Evolutionary conservation across 805 yeast species (phyloP), one percentile per base, ranked within the genome.

Genomic region (Saturnispora kantuleensis): DNA sequence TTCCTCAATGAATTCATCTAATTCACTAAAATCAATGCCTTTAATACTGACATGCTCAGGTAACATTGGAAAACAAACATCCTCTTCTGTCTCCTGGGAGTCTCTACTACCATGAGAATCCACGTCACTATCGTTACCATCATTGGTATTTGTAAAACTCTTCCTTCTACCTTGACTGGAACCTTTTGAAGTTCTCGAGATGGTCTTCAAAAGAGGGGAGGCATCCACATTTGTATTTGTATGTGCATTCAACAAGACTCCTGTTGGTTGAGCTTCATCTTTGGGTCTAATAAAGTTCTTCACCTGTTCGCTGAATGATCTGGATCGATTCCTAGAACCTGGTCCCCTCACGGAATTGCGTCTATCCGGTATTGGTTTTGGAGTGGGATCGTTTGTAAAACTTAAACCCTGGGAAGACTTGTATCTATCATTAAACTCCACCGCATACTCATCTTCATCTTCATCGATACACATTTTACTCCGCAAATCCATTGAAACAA

Each of bases 51-150:
- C 68, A 46, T 73, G 77, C 48, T 81, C 82, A 4, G 84, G 79
- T 41, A 78, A 67, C 86, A 87, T 82, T 2, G 97, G 97, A 64
- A 89, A 89, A 69, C 97, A 90, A 38, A 90, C 98, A 73, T 90
- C 97, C 59, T 87, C 96, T 57, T 90, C 97, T 0, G 96, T 87
- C 58, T 88, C 96, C 54, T 85, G 95, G 4, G 89, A 80, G 15
- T 80, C 77, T 51, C 87, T 70, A 9, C 90, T 81, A 1, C 80
- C 84, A 53, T 77, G 84, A 1, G 89, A 82, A 53, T 76, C 82
- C 16, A 71, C 73, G 51, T 83, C 90, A 48, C 79, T 74, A 54
- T 81, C 87, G 35, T 66, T 62, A 11, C 63, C 65, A 33, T 47
- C 11, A 35, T 44, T 44, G 50, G 38, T 44, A 13, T 41, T 42